Percentiles rank a stretch among this genome's conserved stretches.
These are phyloP conservation scores for Trichoderma endophyticum DNA, from an alignment of 2,329 filamentous ascomycete genomes.

Conservation along the genomic window DNA sequence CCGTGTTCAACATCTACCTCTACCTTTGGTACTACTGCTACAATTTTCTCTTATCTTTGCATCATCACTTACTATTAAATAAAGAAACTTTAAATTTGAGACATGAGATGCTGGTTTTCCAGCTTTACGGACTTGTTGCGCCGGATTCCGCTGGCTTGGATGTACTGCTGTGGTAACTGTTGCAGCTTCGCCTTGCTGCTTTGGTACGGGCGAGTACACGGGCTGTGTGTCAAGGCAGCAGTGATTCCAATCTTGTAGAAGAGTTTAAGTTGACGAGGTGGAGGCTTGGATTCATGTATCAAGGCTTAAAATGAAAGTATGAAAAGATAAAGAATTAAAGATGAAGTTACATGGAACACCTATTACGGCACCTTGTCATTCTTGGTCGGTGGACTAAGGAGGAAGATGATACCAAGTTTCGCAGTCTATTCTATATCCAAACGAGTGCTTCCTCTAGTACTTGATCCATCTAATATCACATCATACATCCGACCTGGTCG, in stretches of 20 bases:
- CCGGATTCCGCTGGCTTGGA: neutral
- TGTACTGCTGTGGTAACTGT: neutral
- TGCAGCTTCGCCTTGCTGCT: neutral
- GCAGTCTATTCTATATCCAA: neutral
- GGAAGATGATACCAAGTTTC: neutral
- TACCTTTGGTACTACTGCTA: neutral
- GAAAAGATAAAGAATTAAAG: too few species aligned
- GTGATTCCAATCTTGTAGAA: neutral
- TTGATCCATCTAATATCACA: neutral
- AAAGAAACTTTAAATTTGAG: too few species aligned
- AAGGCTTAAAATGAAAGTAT: neutral
- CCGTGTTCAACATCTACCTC: neutral
- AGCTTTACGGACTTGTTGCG: neutral
- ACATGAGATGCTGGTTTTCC: neutral
- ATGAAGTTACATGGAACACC: too few species aligned
- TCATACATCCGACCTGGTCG: constrained; percentile 28
- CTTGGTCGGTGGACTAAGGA: neutral
- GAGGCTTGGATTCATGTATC: neutral
- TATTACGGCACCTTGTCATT: neutral
- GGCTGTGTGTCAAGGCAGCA: too few species aligned
- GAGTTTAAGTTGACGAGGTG: neutral
- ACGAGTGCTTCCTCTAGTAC: neutral
- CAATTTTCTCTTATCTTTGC: neutral
- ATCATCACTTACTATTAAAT: too few species aligned
- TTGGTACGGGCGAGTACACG: neutral